These are phyloP conservation scores for Solanum arcanum DNA, from an alignment of 257 asterid species.

Conservation along the genomic window DNA sequence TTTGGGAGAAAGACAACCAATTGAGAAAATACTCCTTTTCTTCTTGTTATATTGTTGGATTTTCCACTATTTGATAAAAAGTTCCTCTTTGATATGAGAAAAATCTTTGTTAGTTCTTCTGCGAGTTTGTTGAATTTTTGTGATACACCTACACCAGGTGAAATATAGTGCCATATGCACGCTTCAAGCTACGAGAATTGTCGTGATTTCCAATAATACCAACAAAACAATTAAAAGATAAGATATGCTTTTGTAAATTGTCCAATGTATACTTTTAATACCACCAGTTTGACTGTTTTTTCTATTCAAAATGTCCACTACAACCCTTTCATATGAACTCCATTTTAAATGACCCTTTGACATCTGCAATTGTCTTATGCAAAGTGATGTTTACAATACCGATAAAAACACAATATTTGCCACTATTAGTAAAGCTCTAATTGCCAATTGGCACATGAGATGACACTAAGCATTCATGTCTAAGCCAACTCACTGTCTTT, in stretches of 20 bases:
- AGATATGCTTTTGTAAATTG: neutral
- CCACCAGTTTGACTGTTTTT: neutral
- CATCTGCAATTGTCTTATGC: neutral
- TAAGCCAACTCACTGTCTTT: neutral
- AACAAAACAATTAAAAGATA: neutral
- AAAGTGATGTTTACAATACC: neutral
- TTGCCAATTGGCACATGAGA: neutral
- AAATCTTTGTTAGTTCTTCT: neutral
- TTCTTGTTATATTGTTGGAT: neutral
- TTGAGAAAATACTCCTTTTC: neutral
- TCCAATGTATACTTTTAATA: neutral
- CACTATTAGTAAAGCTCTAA: neutral
- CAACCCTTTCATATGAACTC: neutral
- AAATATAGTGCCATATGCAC: neutral
- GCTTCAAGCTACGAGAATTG: neutral
- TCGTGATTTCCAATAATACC: neutral
- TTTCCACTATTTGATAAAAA: neutral
- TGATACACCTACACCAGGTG: neutral
- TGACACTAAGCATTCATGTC: neutral
- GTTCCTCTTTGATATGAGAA: neutral
- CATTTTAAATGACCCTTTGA: neutral
- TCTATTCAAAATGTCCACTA: neutral
- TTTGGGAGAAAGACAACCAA: neutral
- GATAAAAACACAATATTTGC: neutral
- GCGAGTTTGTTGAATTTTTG: neutral